These are phyloP conservation scores for Salix dunnii DNA, from an alignment of 345 rosid genomes.

Conservation along the genomic window DNA sequence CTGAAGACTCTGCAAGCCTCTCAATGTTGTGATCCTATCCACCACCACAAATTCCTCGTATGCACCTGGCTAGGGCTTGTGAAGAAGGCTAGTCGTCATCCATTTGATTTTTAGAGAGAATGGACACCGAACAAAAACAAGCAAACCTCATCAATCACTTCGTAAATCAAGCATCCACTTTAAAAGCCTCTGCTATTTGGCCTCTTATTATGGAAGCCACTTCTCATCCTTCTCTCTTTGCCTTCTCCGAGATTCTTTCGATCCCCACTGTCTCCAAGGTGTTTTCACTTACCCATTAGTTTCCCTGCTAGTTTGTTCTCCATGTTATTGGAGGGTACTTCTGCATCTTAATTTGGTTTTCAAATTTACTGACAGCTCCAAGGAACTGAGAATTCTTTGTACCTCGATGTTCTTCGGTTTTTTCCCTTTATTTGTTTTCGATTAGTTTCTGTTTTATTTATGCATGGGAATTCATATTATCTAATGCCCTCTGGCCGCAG, in stretches of 20 bases:
- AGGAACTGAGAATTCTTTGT: slow-evolving; percentile 57
- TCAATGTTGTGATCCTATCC: not conserved
- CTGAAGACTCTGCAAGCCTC: not conserved
- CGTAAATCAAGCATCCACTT: slow-evolving; percentile 51
- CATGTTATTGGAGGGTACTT: not conserved
- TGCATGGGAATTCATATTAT: not conserved
- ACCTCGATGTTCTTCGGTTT: slow-evolving; percentile 58
- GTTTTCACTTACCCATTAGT: not conserved
- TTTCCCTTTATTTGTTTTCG: not conserved
- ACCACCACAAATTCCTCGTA: not conserved
- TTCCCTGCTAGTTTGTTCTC: not conserved
- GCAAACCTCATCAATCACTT: slow-evolving; percentile 66
- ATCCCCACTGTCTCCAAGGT: slow-evolving; percentile 58
- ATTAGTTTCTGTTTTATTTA: not conserved
- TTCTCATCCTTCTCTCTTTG: slow-evolving; percentile 80
- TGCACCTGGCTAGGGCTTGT: not conserved
- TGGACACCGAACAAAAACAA: slow-evolving; percentile 88
- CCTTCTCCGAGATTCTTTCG: slow-evolving; percentile 91
- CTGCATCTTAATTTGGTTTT: slow-evolving; percentile 1
- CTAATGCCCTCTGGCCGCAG: too few species aligned
- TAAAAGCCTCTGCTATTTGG: slow-evolving; percentile 49
- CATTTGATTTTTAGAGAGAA: slow-evolving; percentile 16
- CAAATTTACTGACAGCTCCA: slow-evolving; percentile 56
- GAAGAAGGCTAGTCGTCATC: not conserved
- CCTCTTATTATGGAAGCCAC: slow-evolving; percentile 71